Evolutionary conservation across 2,329 filamentous ascomycete species (phyloP), one percentile per base, ranked within the genome.

Genomic region (Aureobasidium musti): DNA sequence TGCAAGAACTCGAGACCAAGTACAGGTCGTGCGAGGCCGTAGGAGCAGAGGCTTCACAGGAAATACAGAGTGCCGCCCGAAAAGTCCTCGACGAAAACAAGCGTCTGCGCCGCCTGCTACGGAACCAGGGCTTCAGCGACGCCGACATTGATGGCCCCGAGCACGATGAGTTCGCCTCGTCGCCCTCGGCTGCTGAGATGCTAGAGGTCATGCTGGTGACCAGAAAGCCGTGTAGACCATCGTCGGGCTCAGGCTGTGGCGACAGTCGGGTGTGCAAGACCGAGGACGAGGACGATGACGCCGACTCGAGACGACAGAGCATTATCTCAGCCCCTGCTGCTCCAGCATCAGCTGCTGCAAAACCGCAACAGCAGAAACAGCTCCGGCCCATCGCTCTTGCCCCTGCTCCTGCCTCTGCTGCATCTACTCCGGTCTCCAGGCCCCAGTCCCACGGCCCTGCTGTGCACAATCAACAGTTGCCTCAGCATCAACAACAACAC

Each of bases 41-140:
- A 37, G 89, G 90, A 21, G 82, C 90, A 57, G 84, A 89, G 72
- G 89, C 88, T 3, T 89, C 87, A 0, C 80, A 83, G n/a, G 89
- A 91, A 73, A 86, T 92, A 13, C 90, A 92, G 74, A 79, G 82
- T 60, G 90, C 89, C 0, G 90, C 89, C 1, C 81, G 88, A 66
- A 84, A 80, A 65, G 90, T 92, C 2, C 83, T 86, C 5, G 86
- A 89, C 19, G 89, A 93, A 76, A 92, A 92, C 75, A 82, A 79
- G 67, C 83, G 83, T 63, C 80, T 92, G 66, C 82, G 88, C 26
- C 78, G 78, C 19, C 79, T 92, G 21, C 80, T 91, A 39, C 79
- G 81, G 61, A 77, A 82, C 50, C 79, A 84, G 70, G 88, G 89
- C 3, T 78, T 90, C 26, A 75, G 78, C 49, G 84, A 88, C 67